Base-by-base conservation (phyloP, 148 eudicot species). In the Chenopodium formosanum region DNA sequence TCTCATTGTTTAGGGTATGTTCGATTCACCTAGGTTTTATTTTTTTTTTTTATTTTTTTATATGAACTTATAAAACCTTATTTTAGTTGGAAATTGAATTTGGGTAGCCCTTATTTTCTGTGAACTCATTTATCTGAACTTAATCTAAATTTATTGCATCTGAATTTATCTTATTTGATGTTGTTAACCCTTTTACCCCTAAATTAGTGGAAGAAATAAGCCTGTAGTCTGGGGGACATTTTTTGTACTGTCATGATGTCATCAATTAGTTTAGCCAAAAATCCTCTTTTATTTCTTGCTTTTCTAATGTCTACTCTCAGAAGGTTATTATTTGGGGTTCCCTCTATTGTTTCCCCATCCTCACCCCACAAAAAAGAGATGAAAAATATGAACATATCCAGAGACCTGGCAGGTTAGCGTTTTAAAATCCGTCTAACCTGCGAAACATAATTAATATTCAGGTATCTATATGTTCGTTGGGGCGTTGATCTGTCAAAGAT, bases 391-490 rank as follows among this genome's bases (percentile, higher is more conserved):
- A 27, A 3, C 10, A 66, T 23, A 19, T 32, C 4, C 2, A 14
- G 16, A 1, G 46, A 32, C 44, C 1, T 68, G 32, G 44, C 4
- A 2, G 8, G 46, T 16, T 32, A 9, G 71, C 32, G 46, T 14
- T 68, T 1, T 17, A 1, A 7, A 6, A 69, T 9, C 32, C n/a
- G 31, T 69, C 31, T 81, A 13, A 37, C 8, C 44, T 27, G 34
- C 37, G 20, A 12, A 71, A 34, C 67, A 32, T n/a, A 19, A 17
- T 53, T 66, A 60, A 48, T 66, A 7, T 84, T 66, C 88, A 94
- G 97, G 90, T 94, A 94, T 70, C 87, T 94, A 25, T 92, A 87
- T 86, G 94, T 92, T 27, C 97, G 97, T 1, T 94, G 97, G 97
- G 95, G 95, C 1, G 85, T 92, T 64, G 94, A 94, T 77, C 73